phyloP scores from a whole-genome alignment of 129 eudicot genomes.

The Flaveria robusta region DNA sequence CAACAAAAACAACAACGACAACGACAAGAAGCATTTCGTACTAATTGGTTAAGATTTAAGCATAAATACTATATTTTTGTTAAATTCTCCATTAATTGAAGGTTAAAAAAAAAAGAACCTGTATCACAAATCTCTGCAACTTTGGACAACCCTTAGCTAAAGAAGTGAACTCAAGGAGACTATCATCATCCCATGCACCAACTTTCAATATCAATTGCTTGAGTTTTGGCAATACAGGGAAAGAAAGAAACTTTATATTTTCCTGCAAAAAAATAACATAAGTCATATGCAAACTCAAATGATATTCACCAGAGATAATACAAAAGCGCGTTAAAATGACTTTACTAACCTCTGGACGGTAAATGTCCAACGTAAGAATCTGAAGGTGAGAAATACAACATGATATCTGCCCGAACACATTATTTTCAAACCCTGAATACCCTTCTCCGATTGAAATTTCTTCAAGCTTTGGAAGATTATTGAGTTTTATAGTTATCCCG shows the following conservation, averaged over 20 bases:
- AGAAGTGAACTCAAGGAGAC: constrained; percentile 55
- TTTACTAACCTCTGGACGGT: constrained; percentile 52
- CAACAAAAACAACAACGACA: background rate
- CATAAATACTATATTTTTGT: background rate
- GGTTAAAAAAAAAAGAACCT: constrained; percentile 38
- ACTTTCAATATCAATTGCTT: constrained; percentile 54
- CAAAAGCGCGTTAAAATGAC: background rate
- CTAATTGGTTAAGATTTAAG: background rate
- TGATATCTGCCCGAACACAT: constrained; percentile 58
- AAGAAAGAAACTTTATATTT: constrained; percentile 36
- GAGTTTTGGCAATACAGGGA: constrained; percentile 53
- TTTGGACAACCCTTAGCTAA: constrained; percentile 49
- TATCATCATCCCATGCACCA: constrained; percentile 58
- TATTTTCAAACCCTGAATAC: constrained; percentile 54
- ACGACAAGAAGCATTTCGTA: background rate
- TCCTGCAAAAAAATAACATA: constrained; percentile 34
- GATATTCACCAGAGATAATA: constrained; percentile 5
- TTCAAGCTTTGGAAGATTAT: constrained; percentile 51
- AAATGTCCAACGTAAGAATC: constrained; percentile 56
- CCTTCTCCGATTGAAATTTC: constrained; percentile 56
- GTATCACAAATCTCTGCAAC: constrained; percentile 55
- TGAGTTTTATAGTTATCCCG: constrained; percentile 38
- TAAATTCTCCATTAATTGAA: background rate
- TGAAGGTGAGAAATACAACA: constrained; percentile 53
- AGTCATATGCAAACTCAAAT: background rate